Evolutionary conservation across 129 eudicot species (phyloP).

Genomic region (Erigeron canadensis): DNA sequence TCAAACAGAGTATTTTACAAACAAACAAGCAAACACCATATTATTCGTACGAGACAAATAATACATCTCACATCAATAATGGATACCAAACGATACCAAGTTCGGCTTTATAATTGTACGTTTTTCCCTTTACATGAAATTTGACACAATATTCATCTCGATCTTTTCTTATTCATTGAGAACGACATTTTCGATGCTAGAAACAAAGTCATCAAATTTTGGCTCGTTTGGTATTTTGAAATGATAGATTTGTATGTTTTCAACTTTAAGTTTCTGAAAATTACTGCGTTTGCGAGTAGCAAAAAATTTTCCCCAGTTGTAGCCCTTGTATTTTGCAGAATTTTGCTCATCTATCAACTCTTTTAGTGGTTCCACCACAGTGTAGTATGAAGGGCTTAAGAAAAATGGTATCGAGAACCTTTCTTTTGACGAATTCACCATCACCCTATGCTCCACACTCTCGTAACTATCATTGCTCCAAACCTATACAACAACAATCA

Average conservation of each 20-base stretch:
- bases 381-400: slow-evolving; percentile 50
- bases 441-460: slow-evolving; percentile 78
- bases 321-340: slow-evolving; percentile 54
- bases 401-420: slow-evolving; percentile 77
- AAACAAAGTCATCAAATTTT: slow-evolving; percentile 14
- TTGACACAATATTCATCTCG: too few relatives aligned
- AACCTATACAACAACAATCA: slow-evolving; percentile 29
- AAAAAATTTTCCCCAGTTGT: slow-evolving; percentile 66
- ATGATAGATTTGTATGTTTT: slow-evolving; percentile 63
- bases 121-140: background rate
- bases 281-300: slow-evolving; percentile 50
- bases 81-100: background rate
- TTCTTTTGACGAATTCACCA: slow-evolving; percentile 54
- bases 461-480: slow-evolving; percentile 70
- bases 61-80: background rate
- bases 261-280: slow-evolving; percentile 62
- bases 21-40: background rate
- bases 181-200: background rate
- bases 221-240: slow-evolving; percentile 30
- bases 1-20: background rate
- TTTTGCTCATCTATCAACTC: slow-evolving; percentile 48
- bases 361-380: slow-evolving; percentile 21
- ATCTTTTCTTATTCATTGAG: background rate
- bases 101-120: background rate
- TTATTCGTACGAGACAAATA: background rate